Evolutionary conservation across 2,329 filamentous ascomycete genomes (phyloP).

Genomic region (Colletotrichum ledebouriae): DNA sequence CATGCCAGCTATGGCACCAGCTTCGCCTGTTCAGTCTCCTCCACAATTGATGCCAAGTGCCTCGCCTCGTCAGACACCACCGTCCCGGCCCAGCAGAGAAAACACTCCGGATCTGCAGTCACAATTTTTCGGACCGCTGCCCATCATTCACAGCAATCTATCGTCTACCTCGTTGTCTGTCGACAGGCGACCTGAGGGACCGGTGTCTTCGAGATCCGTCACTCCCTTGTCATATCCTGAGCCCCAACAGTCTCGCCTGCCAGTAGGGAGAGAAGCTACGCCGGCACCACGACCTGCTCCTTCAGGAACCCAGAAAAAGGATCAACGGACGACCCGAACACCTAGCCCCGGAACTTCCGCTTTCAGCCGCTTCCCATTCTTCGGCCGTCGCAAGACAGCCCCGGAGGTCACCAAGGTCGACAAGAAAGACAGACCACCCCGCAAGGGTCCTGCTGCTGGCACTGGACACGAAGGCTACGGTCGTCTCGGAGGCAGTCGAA

Average conservation of each 20-base stretch:
- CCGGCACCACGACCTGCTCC: constrained; percentile 47
- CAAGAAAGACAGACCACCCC: constrained; percentile 69
- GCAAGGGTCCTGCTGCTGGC: constrained; percentile 89
- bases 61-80: constrained; percentile 58
- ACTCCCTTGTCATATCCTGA: constrained; percentile 51
- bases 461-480: constrained; percentile 93
- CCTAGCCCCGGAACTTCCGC: constrained; percentile 70
- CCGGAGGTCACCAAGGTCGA: constrained; percentile 62
- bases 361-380: constrained; percentile 81
- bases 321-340: constrained; percentile 54
- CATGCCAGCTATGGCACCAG: constrained; percentile 45
- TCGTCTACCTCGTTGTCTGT: constrained; percentile 61
- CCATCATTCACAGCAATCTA: constrained; percentile 74
- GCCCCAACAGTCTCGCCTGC: constrained; percentile 46
- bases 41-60: constrained; percentile 46
- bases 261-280: constrained; percentile 53
- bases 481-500: constrained; percentile 70
- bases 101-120: constrained; percentile 73
- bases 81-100: constrained; percentile 76
- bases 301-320: constrained; percentile 46
- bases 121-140: constrained; percentile 64
- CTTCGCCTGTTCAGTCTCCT: constrained; percentile 44
- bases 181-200: constrained; percentile 60
- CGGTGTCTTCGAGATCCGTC: constrained; percentile 50
- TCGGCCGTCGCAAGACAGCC: constrained; percentile 78